A percentile compares a stretch with the other conserved stretches of the same genome.
Evolutionary conservation across 2,329 filamentous ascomycete species (phyloP).

Genomic region (Emmonsia crescens): DNA sequence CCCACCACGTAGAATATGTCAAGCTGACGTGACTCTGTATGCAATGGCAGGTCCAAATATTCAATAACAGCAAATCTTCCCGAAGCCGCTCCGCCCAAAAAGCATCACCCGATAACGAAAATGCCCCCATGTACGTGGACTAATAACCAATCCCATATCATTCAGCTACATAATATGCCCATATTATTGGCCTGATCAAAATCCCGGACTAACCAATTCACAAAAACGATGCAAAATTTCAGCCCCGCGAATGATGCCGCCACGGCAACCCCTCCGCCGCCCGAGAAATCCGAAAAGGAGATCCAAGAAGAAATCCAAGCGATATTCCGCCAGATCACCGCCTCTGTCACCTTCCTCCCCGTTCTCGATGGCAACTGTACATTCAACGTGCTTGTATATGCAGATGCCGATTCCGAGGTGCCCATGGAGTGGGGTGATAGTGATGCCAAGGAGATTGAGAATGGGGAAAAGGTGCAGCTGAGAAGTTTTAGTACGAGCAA

Average conservation of each 20-base stretch:
- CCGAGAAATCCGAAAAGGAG: constrained; percentile 80
- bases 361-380: constrained; percentile 92
- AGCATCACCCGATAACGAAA: constrained; percentile 53
- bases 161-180: neutral
- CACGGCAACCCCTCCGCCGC: constrained; percentile 21
- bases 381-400: constrained; percentile 97
- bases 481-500: constrained; percentile 92
- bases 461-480: constrained; percentile 89
- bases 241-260: constrained; percentile 3
- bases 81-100: constrained; percentile 38
- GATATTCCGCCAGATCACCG: constrained; percentile 95
- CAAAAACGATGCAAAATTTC: neutral
- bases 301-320: constrained; percentile 94
- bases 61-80: constrained; percentile 41
- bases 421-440: constrained; percentile 98
- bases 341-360: constrained; percentile 90
- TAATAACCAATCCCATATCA: neutral
- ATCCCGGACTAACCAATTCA: neutral
- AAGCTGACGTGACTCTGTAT: neutral
- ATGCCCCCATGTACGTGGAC: constrained; percentile 45
- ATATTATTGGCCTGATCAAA: neutral
- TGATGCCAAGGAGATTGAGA: constrained; percentile 90
- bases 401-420: constrained; percentile 90
- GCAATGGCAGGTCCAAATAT: constrained; percentile 43
- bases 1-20: neutral